phyloP scores from a whole-genome alignment of 345 rosid species.

The Rhodomyrtus tomentosa region DNA sequence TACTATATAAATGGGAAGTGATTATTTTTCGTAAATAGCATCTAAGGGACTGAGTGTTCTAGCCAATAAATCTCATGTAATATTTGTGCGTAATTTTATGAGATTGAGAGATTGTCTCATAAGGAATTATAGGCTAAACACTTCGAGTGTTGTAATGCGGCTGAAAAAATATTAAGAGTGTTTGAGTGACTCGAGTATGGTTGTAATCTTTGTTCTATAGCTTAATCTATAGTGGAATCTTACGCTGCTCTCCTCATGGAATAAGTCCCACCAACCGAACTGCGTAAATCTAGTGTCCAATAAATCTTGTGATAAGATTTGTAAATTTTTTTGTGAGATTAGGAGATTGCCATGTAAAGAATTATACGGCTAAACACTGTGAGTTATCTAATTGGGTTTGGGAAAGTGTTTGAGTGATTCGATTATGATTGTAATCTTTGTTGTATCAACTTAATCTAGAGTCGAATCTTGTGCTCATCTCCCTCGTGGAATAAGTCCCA shows the following conservation, averaged over 20 bases:
- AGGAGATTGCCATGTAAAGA: not conserved
- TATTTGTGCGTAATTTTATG: not conserved
- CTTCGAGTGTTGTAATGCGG: not conserved
- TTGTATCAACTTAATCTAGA: not conserved
- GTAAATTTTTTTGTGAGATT: not conserved
- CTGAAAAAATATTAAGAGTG: not conserved
- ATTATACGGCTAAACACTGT: not conserved
- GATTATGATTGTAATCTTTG: too few relatives aligned
- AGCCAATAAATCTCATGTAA: not conserved
- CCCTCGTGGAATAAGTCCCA: not conserved
- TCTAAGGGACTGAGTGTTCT: not conserved
- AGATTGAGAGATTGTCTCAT: not conserved
- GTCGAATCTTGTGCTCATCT: not conserved
- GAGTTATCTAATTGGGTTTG: not conserved
- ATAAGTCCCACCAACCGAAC: not conserved
- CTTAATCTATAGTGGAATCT: not conserved
- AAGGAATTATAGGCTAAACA: not conserved
- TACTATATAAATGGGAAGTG: not conserved
- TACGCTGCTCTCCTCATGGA: not conserved
- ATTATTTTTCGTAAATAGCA: not conserved
- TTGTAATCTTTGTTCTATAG: not conserved
- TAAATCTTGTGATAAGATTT: not conserved
- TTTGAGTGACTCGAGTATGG: not conserved
- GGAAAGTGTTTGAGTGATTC: not conserved
- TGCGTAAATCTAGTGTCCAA: not conserved